Base-by-base conservation (phyloP, 2,329 filamentous ascomycete species). In the Sclerotiophoma versabilis region DNA sequence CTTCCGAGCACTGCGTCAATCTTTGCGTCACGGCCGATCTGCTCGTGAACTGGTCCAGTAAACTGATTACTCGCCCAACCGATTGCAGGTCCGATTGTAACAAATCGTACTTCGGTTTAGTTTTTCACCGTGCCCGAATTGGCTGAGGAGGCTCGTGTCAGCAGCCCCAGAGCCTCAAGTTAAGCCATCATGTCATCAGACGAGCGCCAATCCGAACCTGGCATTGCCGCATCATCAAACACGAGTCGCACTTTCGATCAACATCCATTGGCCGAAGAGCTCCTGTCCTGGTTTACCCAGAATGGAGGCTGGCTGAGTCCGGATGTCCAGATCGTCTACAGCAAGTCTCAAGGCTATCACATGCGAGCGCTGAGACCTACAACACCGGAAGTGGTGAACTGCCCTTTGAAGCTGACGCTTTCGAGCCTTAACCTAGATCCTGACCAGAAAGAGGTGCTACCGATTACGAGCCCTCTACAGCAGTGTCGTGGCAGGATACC, bases 381-480 rank as follows among this genome's bases (percentile, higher is more conserved):
- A 32, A 53, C 63, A 46, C 57, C 66, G 29, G 46, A 58, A 25
- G 63, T 72, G 17, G 71, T 63, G 38, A 65, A 52, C 25, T 74
- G 73, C 46, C 74, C 73, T 9, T 49, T 74, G 23, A 58, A 54
- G 30, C 63, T 75, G 22, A 72, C 73, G 4, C 58, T 76, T 3
- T 76, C 74, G 10, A 59, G 61, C 59, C 68, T 75, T 41, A 75
- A 73, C 43, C 63, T 73, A 62, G 65, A 69, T 50, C 65, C 63
- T n/a, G 42, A 45, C 3, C 65, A 69, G 49, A 59, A 63, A 49
- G 49, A 57, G 26, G 67, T 73, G 19, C 45, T 66, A 29, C 57
- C 60, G 44, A 47, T 70, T 17, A 54, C 64, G 26, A 74, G 66
- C 45, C 56, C 59, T 32, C 60, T 71, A 5, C 60, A 58, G 37